These are phyloP conservation scores for Salicornia ramosissima DNA, from an alignment of 148 eudicot species.

Conservation along the genomic window DNA sequence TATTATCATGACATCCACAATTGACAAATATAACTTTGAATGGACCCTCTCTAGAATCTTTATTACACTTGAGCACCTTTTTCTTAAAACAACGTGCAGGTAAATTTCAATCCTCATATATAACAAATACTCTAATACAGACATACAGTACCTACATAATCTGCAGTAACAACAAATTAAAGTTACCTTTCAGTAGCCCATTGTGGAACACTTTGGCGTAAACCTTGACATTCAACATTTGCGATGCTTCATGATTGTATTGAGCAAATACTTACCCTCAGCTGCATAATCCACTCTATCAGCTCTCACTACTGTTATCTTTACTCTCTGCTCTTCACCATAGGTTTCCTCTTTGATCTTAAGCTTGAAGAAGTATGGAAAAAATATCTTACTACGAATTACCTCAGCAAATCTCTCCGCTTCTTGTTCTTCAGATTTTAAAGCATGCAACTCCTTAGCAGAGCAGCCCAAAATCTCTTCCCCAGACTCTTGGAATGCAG, in stretches of 20 bases:
- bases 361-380: constrained; percentile 52
- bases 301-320: constrained; percentile 74
- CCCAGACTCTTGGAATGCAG: constrained; percentile 91
- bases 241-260: constrained; percentile 36
- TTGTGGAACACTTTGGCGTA: neutral
- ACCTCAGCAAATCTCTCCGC: constrained; percentile 52
- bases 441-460: constrained; percentile 67
- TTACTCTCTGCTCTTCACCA: constrained; percentile 94
- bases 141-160: neutral
- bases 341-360: constrained; percentile 87
- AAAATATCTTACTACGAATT: constrained; percentile 45
- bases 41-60: neutral
- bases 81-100: neutral
- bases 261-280: constrained; percentile 54
- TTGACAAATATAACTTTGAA: neutral
- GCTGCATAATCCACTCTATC: constrained; percentile 62
- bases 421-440: constrained; percentile 59
- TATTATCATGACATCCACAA: neutral
- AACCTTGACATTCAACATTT: constrained; percentile 9
- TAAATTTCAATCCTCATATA: neutral
- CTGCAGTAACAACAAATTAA: neutral
- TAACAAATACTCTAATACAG: neutral
- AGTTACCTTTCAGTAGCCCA: neutral
- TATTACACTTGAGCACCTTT: neutral
- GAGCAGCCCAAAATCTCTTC: constrained; percentile 82